Conservation (phyloP, 2,329 filamentous ascomycete species). For the Neofusicoccum sp. region DNA sequence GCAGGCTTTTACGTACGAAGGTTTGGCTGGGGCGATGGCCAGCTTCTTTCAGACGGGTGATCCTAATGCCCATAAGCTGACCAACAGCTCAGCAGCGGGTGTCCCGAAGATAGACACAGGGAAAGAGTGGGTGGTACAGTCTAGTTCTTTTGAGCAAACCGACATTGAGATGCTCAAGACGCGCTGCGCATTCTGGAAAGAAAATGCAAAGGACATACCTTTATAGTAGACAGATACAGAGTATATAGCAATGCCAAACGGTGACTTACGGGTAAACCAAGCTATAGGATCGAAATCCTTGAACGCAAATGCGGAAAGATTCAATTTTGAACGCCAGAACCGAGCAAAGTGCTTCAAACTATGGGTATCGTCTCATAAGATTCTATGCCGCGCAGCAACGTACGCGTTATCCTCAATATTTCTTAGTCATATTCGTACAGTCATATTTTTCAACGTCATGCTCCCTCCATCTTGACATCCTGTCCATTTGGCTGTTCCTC, state of each 20-base stretch:
- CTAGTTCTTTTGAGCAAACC: conserved; percentile 45
- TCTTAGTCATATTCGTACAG: not conserved
- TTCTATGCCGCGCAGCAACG: too few species aligned
- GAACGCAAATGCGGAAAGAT: too few species aligned
- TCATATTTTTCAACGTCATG: not conserved
- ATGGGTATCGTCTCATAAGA: not conserved
- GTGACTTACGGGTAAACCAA: not conserved
- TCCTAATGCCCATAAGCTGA: conserved; percentile 45
- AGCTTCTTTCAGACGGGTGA: conserved; percentile 61
- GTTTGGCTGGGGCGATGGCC: conserved; percentile 58
- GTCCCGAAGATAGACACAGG: conserved; percentile 46
- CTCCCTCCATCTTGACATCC: conserved; percentile 9
- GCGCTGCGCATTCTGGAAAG: conserved; percentile 55
- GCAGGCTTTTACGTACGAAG: conserved; percentile 55
- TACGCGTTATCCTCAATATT: too few species aligned
- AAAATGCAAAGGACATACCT: conserved; percentile 2
- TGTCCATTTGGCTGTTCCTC: not conserved
- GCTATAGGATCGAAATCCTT: too few species aligned
- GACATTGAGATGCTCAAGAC: conserved; percentile 40
- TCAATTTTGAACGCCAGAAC: too few species aligned
- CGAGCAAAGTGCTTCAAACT: too few species aligned
- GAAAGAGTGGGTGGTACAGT: conserved; percentile 53
- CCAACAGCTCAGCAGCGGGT: conserved; percentile 31
- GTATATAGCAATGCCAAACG: too few species aligned
- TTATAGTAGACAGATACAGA: not conserved